Base-by-base conservation (phyloP, 495 filamentous ascomycete species). In the Talaromyces proteolyticus region DNA sequence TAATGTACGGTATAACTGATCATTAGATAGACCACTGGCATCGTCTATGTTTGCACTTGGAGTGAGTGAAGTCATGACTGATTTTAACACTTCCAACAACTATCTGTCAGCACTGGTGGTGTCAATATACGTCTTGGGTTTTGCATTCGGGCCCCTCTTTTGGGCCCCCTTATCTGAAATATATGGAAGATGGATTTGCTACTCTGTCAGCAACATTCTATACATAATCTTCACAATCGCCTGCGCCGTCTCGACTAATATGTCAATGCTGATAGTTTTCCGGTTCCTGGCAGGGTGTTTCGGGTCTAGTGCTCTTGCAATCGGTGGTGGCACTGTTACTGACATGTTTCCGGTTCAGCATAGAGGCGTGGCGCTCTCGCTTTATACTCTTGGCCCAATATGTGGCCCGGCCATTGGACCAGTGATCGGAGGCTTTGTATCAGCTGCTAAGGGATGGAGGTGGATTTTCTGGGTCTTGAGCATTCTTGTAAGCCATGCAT, bases 241-340 rank as follows among this genome's bases (percentile, higher is more conserved):
- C 10, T 73, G 78, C 16, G 81, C 80, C 5, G 71, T 84, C 3
- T 81, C 77, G 0, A 64, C 73, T 49, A 83, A 86, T 53, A 43
- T 81, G 0, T 50, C 74, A 34, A 77, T 77, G 3, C 73, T 87
- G 53, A 60, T 88, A 44, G 53, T 86, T 43, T 74, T 73, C 56
- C 76, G 82, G 2, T 80, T 88, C 60, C 61, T 88, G 10, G 61
- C 70, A 3, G 84, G 83, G 11, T 54, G 77, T 18, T 83, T 86
- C 54, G 84, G 82, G 16, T 76, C 75, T 44, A 77, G 82, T 0
- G 78, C 85, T 11, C 55, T 88, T 6, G 77, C 81, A 4, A 72
- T 85, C 34, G 75, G 80, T 8, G 76, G 74, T 24, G 85, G 82
- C 47, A 71, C 71, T 18, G 62, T 81, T 50, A 78, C 72, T 3